Evolutionary conservation across 768 basidiomycete species (phyloP).

Genomic region (Tylopilus intermedius): DNA sequence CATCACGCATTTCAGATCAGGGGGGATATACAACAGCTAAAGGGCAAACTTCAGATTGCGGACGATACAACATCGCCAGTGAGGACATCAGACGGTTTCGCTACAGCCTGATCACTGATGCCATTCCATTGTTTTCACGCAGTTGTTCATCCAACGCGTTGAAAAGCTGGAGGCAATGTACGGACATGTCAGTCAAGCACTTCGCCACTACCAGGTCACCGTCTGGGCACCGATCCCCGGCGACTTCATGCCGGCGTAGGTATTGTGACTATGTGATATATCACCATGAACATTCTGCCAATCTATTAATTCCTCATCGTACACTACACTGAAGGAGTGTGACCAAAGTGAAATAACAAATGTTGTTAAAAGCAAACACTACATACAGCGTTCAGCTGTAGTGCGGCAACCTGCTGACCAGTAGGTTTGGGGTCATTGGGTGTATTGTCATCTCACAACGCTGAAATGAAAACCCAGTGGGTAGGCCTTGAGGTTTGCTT

Average conservation of each 20-base stretch:
- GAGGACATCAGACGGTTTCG: not conserved
- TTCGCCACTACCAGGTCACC: constrained; percentile 19
- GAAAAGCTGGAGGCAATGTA: constrained; percentile 15
- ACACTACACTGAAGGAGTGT: no score
- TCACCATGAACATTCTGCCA: no score
- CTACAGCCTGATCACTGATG: not conserved
- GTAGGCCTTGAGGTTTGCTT: not conserved
- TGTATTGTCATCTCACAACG: not conserved
- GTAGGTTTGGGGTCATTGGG: no score
- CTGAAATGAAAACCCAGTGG: not conserved
- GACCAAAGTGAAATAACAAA: no score
- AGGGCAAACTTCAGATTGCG: constrained; percentile 7
- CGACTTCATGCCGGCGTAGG: not conserved
- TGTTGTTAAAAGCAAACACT: no score
- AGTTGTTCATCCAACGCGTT: constrained; percentile 18
- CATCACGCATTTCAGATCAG: constrained; percentile 10
- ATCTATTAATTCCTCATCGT: no score
- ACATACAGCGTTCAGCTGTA: no score
- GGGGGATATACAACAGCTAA: constrained; percentile 13
- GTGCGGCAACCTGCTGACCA: no score
- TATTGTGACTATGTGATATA: no score
- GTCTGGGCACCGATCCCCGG: not conserved
- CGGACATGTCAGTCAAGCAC: constrained; percentile 17
- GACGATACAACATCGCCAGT: constrained; percentile 13
- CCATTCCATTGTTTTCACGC: not conserved